Evolutionary conservation across 176 grass and related monocot genomes (phyloP).

Genomic region (Tillandsia fasciculata): DNA sequence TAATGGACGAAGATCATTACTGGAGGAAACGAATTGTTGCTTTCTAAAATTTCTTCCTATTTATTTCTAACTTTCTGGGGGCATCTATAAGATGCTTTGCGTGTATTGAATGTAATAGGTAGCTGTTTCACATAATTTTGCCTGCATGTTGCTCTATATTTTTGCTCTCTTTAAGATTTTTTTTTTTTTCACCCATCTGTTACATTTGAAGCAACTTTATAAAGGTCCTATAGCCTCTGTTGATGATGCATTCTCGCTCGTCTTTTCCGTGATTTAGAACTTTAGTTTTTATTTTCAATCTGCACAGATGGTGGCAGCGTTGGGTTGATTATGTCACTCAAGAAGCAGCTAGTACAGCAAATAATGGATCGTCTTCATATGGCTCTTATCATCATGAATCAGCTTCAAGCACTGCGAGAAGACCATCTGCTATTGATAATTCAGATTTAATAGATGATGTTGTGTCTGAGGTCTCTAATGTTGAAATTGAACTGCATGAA

Average conservation of each 20-base stretch:
- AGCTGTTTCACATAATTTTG: not conserved
- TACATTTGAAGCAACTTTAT: not conserved
- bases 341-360: slow-evolving; percentile 51
- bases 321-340: slow-evolving; percentile 97
- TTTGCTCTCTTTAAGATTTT: not conserved
- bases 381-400: slow-evolving; percentile 50
- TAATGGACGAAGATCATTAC: no score
- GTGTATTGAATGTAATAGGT: not conserved
- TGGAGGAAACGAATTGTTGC: no score
- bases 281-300: slow-evolving; percentile 21
- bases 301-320: slow-evolving; percentile 93
- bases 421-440: slow-evolving; percentile 89
- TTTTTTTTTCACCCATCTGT: not conserved
- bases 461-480: slow-evolving; percentile 65
- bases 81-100: not conserved
- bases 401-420: slow-evolving; percentile 39
- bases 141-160: not conserved
- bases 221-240: no score
- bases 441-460: slow-evolving; percentile 72
- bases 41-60: not conserved
- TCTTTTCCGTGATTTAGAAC: slow-evolving; percentile 2
- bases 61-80: not conserved
- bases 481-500: slow-evolving; percentile 91
- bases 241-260: not conserved
- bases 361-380: slow-evolving; percentile 37